These are phyloP conservation scores for Madurella fahalii DNA, from an alignment of 2,329 filamentous ascomycete species.

Conservation along the genomic window DNA sequence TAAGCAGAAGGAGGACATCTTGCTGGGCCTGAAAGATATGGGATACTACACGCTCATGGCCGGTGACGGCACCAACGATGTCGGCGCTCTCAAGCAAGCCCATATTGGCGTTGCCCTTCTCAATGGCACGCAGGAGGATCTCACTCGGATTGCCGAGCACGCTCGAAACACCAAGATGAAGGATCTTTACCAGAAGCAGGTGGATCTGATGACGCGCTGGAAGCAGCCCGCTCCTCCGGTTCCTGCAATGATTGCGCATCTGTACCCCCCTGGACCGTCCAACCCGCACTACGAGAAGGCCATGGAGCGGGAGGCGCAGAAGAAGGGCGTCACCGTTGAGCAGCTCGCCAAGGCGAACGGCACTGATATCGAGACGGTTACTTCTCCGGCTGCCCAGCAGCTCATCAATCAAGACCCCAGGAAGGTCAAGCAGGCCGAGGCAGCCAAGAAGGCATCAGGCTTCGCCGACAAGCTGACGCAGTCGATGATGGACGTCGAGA, in stretches of 20 bases:
- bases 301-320: constrained; percentile 77
- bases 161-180: constrained; percentile 96
- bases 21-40: constrained; percentile 92
- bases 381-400: constrained; percentile 61
- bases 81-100: constrained; percentile 94
- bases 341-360: constrained; percentile 53
- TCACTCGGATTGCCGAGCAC: constrained; percentile 89
- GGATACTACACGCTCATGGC: constrained; percentile 99
- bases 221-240: constrained; percentile 92
- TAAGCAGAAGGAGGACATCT: constrained; percentile 97
- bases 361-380: constrained; percentile 59
- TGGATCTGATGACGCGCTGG: constrained; percentile 86
- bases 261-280: constrained; percentile 83
- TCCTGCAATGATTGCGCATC: constrained; percentile 84
- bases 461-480: constrained; percentile 83
- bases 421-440: constrained; percentile 59
- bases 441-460: constrained; percentile 66
- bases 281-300: constrained; percentile 97
- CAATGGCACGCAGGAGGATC: constrained; percentile 88
- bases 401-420: constrained; percentile 51
- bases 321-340: constrained; percentile 64
- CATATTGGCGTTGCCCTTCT: constrained; percentile 95
- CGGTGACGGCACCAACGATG: constrained; percentile 96
- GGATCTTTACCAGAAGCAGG: constrained; percentile 96
- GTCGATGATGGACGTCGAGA: constrained; percentile 83